phyloP scores from a whole-genome alignment of 139 green algal species.

The Chlorella vulgaris region DNA sequence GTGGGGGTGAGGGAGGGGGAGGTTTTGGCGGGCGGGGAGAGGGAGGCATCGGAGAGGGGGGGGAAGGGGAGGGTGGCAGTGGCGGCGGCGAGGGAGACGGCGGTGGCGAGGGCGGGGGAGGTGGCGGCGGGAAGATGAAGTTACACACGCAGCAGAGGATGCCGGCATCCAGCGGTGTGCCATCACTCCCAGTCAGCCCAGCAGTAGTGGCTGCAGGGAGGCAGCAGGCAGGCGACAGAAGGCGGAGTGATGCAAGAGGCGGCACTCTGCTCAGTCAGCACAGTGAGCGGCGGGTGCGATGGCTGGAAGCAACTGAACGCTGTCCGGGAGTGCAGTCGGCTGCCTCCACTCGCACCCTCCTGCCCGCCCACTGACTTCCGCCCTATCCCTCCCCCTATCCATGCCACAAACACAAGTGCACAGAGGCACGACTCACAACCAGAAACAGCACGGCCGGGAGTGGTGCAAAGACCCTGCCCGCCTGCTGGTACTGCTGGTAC shows the following conservation, averaged over 20 bases:
- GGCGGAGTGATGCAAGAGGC: not conserved
- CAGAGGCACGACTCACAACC: too few relatives aligned
- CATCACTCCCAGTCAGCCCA: not conserved
- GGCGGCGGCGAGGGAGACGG: not conserved
- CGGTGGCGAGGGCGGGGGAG: not conserved
- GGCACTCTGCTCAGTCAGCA: not conserved
- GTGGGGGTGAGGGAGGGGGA: not conserved
- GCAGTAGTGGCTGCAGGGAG: not conserved
- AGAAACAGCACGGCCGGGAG: not conserved
- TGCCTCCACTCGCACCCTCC: too few relatives aligned
- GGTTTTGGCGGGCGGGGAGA: too few relatives aligned
- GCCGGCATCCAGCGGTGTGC: not conserved
- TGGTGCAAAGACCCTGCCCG: not conserved
- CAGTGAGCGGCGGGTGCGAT: not conserved
- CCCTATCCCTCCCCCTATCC: too few relatives aligned
- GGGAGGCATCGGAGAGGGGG: not conserved
- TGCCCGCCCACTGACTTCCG: too few relatives aligned
- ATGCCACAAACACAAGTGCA: too few relatives aligned
- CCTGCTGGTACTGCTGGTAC: not conserved
- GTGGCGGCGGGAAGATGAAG: conserved; percentile 1
- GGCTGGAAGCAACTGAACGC: too few relatives aligned
- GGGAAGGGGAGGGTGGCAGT: not conserved
- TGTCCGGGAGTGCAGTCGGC: too few relatives aligned
- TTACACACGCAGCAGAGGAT: conserved; percentile 31
- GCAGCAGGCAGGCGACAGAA: not conserved